Percentiles rank a stretch among this genome's conserved stretches.
phyloP scores from a whole-genome alignment of 345 rosid species.

The Cardamine occulta region DNA sequence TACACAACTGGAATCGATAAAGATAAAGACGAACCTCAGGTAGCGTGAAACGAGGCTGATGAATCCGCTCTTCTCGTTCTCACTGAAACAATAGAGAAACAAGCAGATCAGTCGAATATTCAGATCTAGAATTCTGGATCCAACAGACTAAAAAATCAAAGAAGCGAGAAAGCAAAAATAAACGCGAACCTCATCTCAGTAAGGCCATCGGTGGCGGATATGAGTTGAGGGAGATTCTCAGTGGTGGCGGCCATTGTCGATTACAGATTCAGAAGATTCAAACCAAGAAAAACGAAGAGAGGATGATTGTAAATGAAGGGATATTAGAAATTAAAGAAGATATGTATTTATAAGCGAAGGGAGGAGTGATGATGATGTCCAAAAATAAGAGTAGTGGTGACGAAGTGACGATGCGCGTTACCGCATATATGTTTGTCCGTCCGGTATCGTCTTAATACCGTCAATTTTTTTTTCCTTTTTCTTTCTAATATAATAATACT shows the following conservation, averaged over 20 bases:
- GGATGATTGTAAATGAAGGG: slow-evolving; percentile 8
- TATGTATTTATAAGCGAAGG: slow-evolving; percentile 27
- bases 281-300: neutral
- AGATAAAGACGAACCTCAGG: slow-evolving; percentile 60
- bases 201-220: slow-evolving; percentile 60
- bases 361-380: slow-evolving; percentile 6
- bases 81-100: slow-evolving; percentile 30
- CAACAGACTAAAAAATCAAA: neutral
- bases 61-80: slow-evolving; percentile 59
- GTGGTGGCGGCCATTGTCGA: slow-evolving; percentile 61
- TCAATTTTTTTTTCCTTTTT: neutral
- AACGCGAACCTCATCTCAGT: slow-evolving; percentile 66
- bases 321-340: slow-evolving; percentile 20
- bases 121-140: slow-evolving; percentile 42
- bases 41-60: slow-evolving; percentile 84
- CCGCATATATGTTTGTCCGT: slow-evolving; percentile 25
- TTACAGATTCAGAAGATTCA: slow-evolving; percentile 17
- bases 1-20: neutral
- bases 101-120: slow-evolving; percentile 20
- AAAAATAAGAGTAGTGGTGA: slow-evolving; percentile 35
- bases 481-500: too few species aligned
- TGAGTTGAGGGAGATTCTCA: slow-evolving; percentile 62
- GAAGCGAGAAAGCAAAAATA: neutral
- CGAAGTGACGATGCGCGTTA: slow-evolving; percentile 38
- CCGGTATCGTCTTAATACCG: slow-evolving; percentile 17